phyloP scores from a whole-genome alignment of 2,329 filamentous ascomycete species.

The Hypoxylon sp. region DNA sequence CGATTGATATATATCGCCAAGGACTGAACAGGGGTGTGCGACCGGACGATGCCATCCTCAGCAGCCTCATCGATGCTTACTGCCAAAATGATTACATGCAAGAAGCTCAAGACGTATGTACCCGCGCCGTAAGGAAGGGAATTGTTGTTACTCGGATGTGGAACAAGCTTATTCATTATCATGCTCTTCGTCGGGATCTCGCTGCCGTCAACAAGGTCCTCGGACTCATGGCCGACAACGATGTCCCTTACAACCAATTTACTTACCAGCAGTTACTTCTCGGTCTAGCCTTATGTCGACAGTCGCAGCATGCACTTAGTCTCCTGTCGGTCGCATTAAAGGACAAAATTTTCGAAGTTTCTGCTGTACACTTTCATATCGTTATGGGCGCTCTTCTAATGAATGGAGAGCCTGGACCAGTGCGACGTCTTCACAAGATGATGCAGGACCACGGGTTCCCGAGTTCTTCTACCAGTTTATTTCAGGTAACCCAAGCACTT shows the following conservation, averaged over 20 bases:
- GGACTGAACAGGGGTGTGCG: conserved; percentile 69
- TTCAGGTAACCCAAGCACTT: conserved; percentile 61
- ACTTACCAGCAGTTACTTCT: conserved; percentile 67
- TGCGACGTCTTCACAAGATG: conserved; percentile 59
- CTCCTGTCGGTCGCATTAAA: conserved; percentile 62
- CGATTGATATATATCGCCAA: conserved; percentile 74
- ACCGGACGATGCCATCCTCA: conserved; percentile 71
- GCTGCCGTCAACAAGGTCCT: conserved; percentile 65
- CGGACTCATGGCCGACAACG: conserved; percentile 63
- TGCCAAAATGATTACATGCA: conserved; percentile 68
- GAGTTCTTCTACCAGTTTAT: conserved; percentile 60
- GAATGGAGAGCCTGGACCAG: conserved; percentile 60
- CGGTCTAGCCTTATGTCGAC: conserved; percentile 64
- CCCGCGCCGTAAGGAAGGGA: conserved; percentile 67
- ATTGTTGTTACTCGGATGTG: conserved; percentile 75
- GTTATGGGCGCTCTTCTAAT: conserved; percentile 68
- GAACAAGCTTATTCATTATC: conserved; percentile 81
- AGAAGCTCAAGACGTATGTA: conserved; percentile 72
- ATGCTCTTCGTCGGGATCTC: conserved; percentile 73
- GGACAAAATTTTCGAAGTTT: conserved; percentile 63
- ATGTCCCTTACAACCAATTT: conserved; percentile 63
- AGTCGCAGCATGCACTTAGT: conserved; percentile 65
- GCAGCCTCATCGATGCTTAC: conserved; percentile 77
- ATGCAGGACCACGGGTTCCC: conserved; percentile 61
- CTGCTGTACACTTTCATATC: conserved; percentile 65